phyloP scores from a whole-genome alignment of 257 asterid genomes.

The Salvia miltiorrhiza region DNA sequence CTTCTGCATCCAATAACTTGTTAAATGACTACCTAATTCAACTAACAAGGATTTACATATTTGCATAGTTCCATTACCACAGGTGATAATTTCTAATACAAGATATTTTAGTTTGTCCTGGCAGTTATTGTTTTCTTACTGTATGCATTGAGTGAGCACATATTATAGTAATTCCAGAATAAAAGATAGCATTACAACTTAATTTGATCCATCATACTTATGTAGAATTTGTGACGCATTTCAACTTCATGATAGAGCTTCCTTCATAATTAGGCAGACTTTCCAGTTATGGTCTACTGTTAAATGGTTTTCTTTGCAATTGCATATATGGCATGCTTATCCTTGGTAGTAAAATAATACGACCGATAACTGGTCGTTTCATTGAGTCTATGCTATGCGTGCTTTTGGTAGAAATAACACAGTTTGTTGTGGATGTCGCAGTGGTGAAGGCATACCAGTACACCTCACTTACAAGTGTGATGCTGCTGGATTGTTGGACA shows the following conservation, averaged over 20 bases:
- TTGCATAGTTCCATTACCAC: too few relatives aligned
- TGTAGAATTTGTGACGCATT: not conserved
- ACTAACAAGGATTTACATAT: too few relatives aligned
- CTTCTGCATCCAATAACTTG: not conserved
- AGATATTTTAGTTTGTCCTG: too few relatives aligned
- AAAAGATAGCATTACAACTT: not conserved
- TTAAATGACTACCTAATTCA: too few relatives aligned
- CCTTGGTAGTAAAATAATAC: not conserved
- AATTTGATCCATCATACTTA: not conserved
- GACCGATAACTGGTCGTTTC: not conserved
- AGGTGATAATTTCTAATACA: too few relatives aligned
- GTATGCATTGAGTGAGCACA: not conserved
- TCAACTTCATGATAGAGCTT: not conserved
- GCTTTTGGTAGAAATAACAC: not conserved
- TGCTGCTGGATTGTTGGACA: constrained; percentile 97
- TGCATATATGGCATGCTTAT: not conserved
- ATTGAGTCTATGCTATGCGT: not conserved
- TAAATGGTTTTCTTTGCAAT: not conserved
- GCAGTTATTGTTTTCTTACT: not conserved
- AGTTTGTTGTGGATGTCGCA: constrained; percentile 28
- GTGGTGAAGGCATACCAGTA: constrained; percentile 98
- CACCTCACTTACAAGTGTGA: constrained; percentile 90
- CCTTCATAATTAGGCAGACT: not conserved
- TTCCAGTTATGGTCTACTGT: not conserved
- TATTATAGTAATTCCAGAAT: not conserved